Base-by-base conservation (phyloP, 495 filamentous ascomycete genomes). In the Baudoinia panamericana region DNA sequence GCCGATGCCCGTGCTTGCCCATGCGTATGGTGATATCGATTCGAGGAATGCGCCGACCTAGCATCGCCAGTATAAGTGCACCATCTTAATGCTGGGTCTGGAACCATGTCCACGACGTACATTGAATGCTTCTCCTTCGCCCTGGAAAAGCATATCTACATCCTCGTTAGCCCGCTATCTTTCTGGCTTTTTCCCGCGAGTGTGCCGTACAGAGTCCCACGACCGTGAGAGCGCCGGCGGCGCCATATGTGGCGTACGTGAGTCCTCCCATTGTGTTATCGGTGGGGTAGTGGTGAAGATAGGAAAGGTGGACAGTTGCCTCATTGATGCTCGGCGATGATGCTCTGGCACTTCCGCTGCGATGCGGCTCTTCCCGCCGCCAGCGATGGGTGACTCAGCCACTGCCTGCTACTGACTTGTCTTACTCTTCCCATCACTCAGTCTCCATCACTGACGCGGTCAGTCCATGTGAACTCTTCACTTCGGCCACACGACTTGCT, bases 91-190 rank as follows among this genome's bases (percentile, higher is more conserved):
- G 11, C 18, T 10, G 19, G 17, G 13, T 5, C 12, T 12, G 18
- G 13, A 31, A 12, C 17, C 22, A 13, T 10, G n/a, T 11, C 8
- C 5, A 16, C 7, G n/a, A 12, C 78, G 37, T 77, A 94, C 90
- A 66, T 99, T 93, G 64, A 96, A 99, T 25, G 76, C 68, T 72
- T 99, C 92, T 47, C 92, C 90, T 55, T 87, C 84, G 37, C 84
- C 86, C 52, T 85, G 88, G 58, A 99, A 93, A 45, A 99, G 81
- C 82, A 99, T 84, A 65, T 99, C 92, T 97, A 59, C 24, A 38
- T 46, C 36, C 20, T 40, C 45, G 64, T 65, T 55, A 64, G 59
- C 44, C 30, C 45, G 32, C 43, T 50, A 38, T 50, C 45, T 27
- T 45, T 35, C 29, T 13, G 27, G 36, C 35, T 29, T 26, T 13